Evolutionary conservation across 208 protist species (phyloP), one percentile per base, ranked within the genome.

Genomic region (Acanthamoeba lenticulata): DNA sequence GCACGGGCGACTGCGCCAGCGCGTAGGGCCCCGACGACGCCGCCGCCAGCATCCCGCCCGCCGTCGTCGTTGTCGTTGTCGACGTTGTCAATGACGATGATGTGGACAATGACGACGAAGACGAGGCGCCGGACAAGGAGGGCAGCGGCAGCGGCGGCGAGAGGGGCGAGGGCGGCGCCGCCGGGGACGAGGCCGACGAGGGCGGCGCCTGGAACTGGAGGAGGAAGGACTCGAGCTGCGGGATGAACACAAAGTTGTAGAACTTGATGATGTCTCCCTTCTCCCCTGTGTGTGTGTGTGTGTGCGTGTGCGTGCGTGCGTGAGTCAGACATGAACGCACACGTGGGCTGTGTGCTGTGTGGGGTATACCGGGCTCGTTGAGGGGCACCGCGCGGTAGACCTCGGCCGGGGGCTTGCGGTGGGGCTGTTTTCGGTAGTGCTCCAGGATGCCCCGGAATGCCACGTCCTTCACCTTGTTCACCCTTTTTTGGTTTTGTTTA

Each of bases 231-330:
- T 86, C 74, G 1, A 86, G 74, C 74, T 86, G 74, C 38, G 74
- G 74, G 45, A 86, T 86, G 45, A 86, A 86, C 45, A 86, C 74
- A 32, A 34, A 57, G 74, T 86, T 86, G 74, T 86, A 86, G 42
- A 86, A 86, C 38, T 45, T 86, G 74, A 86, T 86, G 74, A 86
- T 86, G 74, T 86, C 74, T 7, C 74, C 74, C 74, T 86, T 86
- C 74, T 86, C 74, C 17, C 45, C 74, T 86, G 27, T 21, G 67
- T 77, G 34, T 77, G 29, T 38, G 38, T 7, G 55, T 2, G 11
- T 44, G 29, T 44, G 29, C 32, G 62, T 29, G 34, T 44, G 67
- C 4, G 52, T 13, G 38, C 2, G 38, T 2, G 34, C 36, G 67
- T 38, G 67, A 4, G 29, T 44, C 6, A 21, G 2, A 36, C 19